Conservation (phyloP, 129 eudicot genomes). For the Tagetes erecta region DNA sequence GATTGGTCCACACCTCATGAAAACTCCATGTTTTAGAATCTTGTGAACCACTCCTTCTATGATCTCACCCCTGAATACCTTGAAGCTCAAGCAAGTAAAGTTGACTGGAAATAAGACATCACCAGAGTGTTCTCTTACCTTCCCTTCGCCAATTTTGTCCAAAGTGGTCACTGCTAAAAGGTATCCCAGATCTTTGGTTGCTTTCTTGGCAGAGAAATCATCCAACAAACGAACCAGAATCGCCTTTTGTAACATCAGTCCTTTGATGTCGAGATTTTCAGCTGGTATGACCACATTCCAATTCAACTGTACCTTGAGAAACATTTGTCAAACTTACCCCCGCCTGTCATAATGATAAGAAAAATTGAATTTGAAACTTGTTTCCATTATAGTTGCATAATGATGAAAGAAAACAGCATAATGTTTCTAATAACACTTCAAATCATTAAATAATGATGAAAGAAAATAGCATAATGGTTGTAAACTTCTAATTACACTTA, state of each 20-base stretch:
- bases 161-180: slow-evolving; percentile 63
- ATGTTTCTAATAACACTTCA: not conserved
- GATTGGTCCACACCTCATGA: slow-evolving; percentile 65
- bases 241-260: slow-evolving; percentile 68
- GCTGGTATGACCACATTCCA: slow-evolving; percentile 88
- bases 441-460: slow-evolving; percentile 6
- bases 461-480: too few species aligned
- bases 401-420: slow-evolving; percentile 11
- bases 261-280: slow-evolving; percentile 57
- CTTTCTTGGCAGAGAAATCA: slow-evolving; percentile 64
- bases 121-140: slow-evolving; percentile 62
- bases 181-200: slow-evolving; percentile 67
- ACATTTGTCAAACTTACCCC: slow-evolving; percentile 41
- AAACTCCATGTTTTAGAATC: slow-evolving; percentile 66
- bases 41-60: slow-evolving; percentile 63
- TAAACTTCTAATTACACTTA: too few species aligned
- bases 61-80: slow-evolving; percentile 60
- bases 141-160: slow-evolving; percentile 67
- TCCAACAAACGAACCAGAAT: slow-evolving; percentile 60
- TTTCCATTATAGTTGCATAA: not conserved
- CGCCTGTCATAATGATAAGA: slow-evolving; percentile 19
- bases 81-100: slow-evolving; percentile 72
- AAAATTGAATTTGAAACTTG: not conserved
- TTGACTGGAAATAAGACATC: slow-evolving; percentile 66
- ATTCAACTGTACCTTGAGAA: slow-evolving; percentile 63